A percentile compares a stretch with the other conserved stretches of the same genome.
Conservation (phyloP, 768 basidiomycete genomes). For the Tricholomella constricta region DNA sequence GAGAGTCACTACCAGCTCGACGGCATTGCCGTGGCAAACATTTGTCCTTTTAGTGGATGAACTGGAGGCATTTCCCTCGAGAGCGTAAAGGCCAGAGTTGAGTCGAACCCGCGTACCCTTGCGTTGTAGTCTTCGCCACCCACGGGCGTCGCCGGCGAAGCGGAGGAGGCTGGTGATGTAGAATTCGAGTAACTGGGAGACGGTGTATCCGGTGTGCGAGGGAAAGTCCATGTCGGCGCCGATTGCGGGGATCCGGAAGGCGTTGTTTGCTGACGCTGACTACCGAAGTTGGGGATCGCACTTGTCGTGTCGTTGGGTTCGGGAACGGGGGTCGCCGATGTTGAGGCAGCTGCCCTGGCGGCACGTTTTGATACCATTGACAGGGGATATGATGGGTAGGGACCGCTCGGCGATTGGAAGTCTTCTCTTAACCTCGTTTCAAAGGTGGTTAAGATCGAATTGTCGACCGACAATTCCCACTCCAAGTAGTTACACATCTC, state of each 20-base stretch:
- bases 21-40: slow-evolving; percentile 66
- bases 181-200: slow-evolving; percentile 53
- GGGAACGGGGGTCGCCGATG: slow-evolving; percentile 42
- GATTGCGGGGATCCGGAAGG: slow-evolving; percentile 30
- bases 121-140: slow-evolving; percentile 52
- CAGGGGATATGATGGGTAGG: slow-evolving; percentile 66
- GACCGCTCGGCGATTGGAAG: slow-evolving; percentile 48
- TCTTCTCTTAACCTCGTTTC: slow-evolving; percentile 62
- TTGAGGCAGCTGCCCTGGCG: slow-evolving; percentile 42
- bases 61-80: slow-evolving; percentile 30
- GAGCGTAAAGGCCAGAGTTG: slow-evolving; percentile 41
- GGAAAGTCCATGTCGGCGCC: slow-evolving; percentile 29
- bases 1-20: slow-evolving; percentile 55
- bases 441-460: slow-evolving; percentile 59
- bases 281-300: slow-evolving; percentile 49
- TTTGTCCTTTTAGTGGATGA: slow-evolving; percentile 57
- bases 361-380: slow-evolving; percentile 65
- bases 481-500: slow-evolving; percentile 93
- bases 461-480: slow-evolving; percentile 85
- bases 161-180: slow-evolving; percentile 62
- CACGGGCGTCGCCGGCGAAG: slow-evolving; percentile 60
- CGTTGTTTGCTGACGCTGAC: slow-evolving; percentile 34
- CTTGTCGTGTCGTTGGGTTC: slow-evolving; percentile 45
- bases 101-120: slow-evolving; percentile 46
- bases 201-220: slow-evolving; percentile 54